Evolutionary conservation across 2,329 filamentous ascomycete genomes (phyloP).

Genomic region (Rhinocladiella mackenziei): DNA sequence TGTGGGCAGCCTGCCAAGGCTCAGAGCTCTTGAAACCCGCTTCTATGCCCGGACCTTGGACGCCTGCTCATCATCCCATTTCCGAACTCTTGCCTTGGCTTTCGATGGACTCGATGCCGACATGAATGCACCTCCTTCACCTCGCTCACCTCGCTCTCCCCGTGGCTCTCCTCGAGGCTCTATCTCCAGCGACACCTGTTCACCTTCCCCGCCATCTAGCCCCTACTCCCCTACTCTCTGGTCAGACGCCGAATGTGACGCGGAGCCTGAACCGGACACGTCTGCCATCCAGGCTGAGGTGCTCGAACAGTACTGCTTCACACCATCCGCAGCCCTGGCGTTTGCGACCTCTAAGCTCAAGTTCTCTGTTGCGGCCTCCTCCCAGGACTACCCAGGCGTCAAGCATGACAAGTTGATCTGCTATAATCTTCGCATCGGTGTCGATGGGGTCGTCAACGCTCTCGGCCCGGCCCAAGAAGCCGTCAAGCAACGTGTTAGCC

Average conservation of each 20-base stretch:
- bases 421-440: slow-evolving; percentile 24
- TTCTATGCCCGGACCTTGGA: slow-evolving; percentile 24
- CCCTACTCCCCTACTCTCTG: slow-evolving; percentile 6
- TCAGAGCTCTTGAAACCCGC: slow-evolving; percentile 22
- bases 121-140: slow-evolving; percentile 23
- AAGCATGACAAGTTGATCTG: slow-evolving; percentile 26
- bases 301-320: slow-evolving; percentile 24
- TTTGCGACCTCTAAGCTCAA: slow-evolving; percentile 23
- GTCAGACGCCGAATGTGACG: slow-evolving; percentile 1
- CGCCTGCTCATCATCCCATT: slow-evolving; percentile 19
- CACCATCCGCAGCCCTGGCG: slow-evolving; percentile 19
- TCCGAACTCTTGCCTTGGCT: slow-evolving; percentile 22
- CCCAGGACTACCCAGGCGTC: slow-evolving; percentile 17
- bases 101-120: slow-evolving; percentile 23
- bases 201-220: slow-evolving; percentile 7
- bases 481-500: slow-evolving; percentile 17
- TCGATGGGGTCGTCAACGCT: slow-evolving; percentile 18
- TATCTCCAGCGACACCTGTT: slow-evolving; percentile 11
- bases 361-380: slow-evolving; percentile 23
- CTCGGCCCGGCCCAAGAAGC: slow-evolving; percentile 22
- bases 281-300: slow-evolving; percentile 21
- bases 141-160: slow-evolving; percentile 18
- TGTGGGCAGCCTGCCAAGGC: slow-evolving; percentile 20
- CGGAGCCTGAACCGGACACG: slow-evolving; percentile 17
- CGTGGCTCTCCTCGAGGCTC: slow-evolving; percentile 19